phyloP scores from a whole-genome alignment of 441 rosid genomes.

The Syzygium malaccense region DNA sequence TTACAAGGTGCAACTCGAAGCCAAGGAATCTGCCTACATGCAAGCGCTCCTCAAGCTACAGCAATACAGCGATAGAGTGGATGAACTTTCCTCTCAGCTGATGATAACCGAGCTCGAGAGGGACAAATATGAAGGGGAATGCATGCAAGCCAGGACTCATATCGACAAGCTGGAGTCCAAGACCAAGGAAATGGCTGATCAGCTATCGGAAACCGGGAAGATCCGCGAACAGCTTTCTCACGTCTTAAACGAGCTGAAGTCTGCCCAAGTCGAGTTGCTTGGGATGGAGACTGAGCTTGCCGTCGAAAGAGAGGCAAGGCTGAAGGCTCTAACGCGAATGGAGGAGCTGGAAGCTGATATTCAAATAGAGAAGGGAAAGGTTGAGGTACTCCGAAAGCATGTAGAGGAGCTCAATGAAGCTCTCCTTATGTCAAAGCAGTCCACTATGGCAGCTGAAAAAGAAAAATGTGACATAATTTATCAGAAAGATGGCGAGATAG shows the following conservation, averaged over 20 bases:
- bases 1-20: slow-evolving; percentile 40
- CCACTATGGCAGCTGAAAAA: slow-evolving; percentile 13
- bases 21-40: slow-evolving; percentile 34
- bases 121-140: slow-evolving; percentile 15
- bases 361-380: slow-evolving; percentile 27
- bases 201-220: slow-evolving; percentile 17
- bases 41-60: slow-evolving; percentile 29
- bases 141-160: slow-evolving; percentile 10
- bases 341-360: slow-evolving; percentile 27
- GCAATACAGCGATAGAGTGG: slow-evolving; percentile 19
- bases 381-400: slow-evolving; percentile 21
- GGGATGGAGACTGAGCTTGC: slow-evolving; percentile 32
- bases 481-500: slow-evolving; percentile 20
- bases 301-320: slow-evolving; percentile 22
- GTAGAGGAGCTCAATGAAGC: slow-evolving; percentile 22
- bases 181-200: slow-evolving; percentile 24
- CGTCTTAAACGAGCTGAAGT: slow-evolving; percentile 29
- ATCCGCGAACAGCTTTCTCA: slow-evolving; percentile 26
- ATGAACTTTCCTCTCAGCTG: slow-evolving; percentile 22
- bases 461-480: slow-evolving; percentile 12
- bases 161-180: slow-evolving; percentile 26
- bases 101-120: slow-evolving; percentile 31
- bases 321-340: slow-evolving; percentile 22
- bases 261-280: slow-evolving; percentile 28
- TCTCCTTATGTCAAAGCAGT: slow-evolving; percentile 14